Evolutionary conservation across 2,329 filamentous ascomycete genomes (phyloP).

Genomic region (Penicillium psychrosexuale): DNA sequence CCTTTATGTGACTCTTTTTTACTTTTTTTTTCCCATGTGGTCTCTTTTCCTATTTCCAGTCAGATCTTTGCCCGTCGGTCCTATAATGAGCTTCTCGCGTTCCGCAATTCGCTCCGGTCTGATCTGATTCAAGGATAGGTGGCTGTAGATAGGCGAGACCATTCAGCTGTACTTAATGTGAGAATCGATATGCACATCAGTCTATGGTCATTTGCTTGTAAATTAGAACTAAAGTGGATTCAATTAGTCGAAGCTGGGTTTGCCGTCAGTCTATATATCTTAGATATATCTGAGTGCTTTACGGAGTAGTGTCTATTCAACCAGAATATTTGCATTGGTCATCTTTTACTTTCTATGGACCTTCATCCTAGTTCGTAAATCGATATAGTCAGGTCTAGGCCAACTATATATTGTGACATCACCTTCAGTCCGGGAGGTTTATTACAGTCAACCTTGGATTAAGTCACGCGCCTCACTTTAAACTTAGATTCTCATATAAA

Average conservation of each 20-base stretch:
- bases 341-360: background rate
- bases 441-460: background rate
- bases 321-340: background rate
- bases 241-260: too few relatives aligned
- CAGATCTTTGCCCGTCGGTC: conserved; percentile 6
- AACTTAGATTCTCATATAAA: background rate
- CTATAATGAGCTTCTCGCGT: background rate
- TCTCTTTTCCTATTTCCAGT: conserved; percentile 3
- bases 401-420: background rate
- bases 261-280: background rate
- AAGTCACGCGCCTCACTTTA: background rate
- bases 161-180: conserved; percentile 30
- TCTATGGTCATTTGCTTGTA: background rate
- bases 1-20: conserved; percentile 12
- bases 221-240: background rate
- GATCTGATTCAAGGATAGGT: conserved; percentile 5
- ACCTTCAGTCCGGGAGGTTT: too few relatives aligned
- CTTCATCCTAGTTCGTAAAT: background rate
- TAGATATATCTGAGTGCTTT: background rate
- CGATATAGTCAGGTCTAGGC: background rate
- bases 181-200: conserved; percentile 27
- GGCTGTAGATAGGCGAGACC: conserved; percentile 21
- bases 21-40: conserved; percentile 5
- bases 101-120: background rate
- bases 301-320: background rate